Evolutionary conservation across 805 yeast genomes (phyloP), one percentile per base, ranked within the genome.

Genomic region (Metschnikowia noctiluminum): DNA sequence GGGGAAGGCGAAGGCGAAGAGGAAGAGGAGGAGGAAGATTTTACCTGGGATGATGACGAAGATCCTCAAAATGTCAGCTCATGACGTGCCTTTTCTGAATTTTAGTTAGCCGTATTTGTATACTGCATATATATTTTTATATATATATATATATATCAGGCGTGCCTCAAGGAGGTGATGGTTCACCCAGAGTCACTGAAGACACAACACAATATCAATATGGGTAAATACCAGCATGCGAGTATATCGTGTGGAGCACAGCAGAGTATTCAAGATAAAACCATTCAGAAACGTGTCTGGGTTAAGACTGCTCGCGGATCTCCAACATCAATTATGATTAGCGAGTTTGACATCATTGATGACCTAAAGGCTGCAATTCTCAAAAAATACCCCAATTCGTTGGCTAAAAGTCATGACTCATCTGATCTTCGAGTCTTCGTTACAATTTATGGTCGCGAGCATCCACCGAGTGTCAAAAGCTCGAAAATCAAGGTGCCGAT

Each of bases 351-450:
- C 60, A 76, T 90, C 1, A 77, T 91, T 6, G 98, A 91, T 64
- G 96, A 92, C 64, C 70, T 91, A 57, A 91, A 91, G 60, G 69
- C 76, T 10, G 76, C 81, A 50, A 76, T 91, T 1, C 65, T 83
- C 35, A 69, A 68, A 40, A 87, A 84, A 57, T 86, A 78, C 63
- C 87, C 95, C 46, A 81, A 85, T 50, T 77, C 88, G 2, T 61
- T 85, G 48, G 87, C 82, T 3, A 63, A 78, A 51, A 62, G 70
- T 40, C 78, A 75, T 60, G 89, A 89, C 68, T 83, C 95, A 8
- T 81, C 96, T 10, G 89, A 87, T 61, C 62, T 82, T 51, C 78
- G 59, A 36, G 55, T 56, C n/a, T 42, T 37, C 26, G 47, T 50
- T 10, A 40, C 40, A 38, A 8, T 13, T 7, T 39, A n/a, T 13